Evolutionary conservation across 345 rosid genomes (phyloP).

Genomic region (Gossypium longicalyx): DNA sequence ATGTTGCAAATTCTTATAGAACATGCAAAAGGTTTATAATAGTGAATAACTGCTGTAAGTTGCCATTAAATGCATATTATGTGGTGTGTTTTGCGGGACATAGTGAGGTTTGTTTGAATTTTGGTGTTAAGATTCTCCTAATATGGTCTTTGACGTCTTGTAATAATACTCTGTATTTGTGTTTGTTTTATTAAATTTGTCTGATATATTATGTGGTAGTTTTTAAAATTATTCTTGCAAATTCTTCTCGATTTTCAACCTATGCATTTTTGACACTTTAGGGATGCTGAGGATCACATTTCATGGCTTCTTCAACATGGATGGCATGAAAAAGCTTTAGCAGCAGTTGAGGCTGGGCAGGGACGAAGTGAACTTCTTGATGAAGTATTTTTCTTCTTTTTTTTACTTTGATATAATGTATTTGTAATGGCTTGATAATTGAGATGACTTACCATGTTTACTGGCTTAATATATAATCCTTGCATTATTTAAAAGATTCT

Average conservation of each 20-base stretch:
- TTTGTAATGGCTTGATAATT: background rate
- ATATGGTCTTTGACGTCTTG: background rate
- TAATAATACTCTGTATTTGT: background rate
- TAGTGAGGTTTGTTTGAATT: background rate
- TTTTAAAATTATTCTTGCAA: background rate
- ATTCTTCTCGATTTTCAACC: background rate
- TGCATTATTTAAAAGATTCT: background rate
- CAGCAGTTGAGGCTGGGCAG: conserved; percentile 96
- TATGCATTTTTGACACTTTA: conserved; percentile 21
- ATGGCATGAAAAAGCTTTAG: conserved; percentile 96
- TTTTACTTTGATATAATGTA: background rate
- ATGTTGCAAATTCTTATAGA: background rate
- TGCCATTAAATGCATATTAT: background rate
- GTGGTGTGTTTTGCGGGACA: background rate
- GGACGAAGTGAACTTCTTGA: conserved; percentile 91
- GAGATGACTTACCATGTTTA: background rate
- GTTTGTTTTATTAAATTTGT: background rate
- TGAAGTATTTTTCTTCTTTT: conserved; percentile 48
- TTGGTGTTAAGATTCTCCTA: background rate
- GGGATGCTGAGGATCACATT: conserved; percentile 98
- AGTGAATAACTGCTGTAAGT: background rate
- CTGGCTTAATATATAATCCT: background rate
- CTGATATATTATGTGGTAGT: background rate
- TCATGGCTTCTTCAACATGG: conserved; percentile 99
- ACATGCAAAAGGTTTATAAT: background rate